Evolutionary conservation across 2,329 filamentous ascomycete genomes (phyloP).

Genomic region (Raffaelea deltoideospora): DNA sequence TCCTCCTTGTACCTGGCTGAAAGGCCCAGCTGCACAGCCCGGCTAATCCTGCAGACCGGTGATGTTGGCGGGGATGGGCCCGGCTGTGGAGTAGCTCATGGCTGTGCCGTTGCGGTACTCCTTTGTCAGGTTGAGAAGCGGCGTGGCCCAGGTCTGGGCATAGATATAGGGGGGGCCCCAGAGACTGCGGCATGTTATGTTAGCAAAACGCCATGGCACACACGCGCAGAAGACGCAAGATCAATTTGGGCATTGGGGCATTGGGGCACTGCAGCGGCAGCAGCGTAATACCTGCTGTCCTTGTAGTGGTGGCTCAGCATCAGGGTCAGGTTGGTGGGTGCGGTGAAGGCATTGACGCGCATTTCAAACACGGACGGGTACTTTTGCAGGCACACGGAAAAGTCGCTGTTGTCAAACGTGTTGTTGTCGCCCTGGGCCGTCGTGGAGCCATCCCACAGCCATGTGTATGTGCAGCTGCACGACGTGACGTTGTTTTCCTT

Average conservation of each 20-base stretch:
- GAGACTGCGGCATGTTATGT: not conserved
- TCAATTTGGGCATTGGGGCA: not conserved
- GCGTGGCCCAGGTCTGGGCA: slow-evolving; percentile 6
- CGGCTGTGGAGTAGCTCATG: slow-evolving; percentile 1
- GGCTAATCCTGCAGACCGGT: slow-evolving; percentile 3
- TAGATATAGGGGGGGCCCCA: slow-evolving; percentile 6
- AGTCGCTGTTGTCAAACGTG: slow-evolving; percentile 3
- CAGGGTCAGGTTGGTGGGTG: slow-evolving; percentile 12
- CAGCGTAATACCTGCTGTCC: slow-evolving; percentile 14
- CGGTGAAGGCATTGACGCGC: slow-evolving; percentile 10
- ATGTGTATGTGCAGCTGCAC: slow-evolving; percentile 11
- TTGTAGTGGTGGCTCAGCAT: slow-evolving; percentile 13
- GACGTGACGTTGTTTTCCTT: slow-evolving; percentile 12
- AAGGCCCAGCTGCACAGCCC: not conserved
- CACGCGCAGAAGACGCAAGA: too few relatives aligned
- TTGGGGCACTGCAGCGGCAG: slow-evolving; percentile 3
- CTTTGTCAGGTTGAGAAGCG: slow-evolving; percentile 1
- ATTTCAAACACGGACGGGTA: slow-evolving; percentile 10
- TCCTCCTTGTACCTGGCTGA: not conserved
- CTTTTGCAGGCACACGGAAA: slow-evolving; percentile 3
- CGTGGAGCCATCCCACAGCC: slow-evolving; percentile 13
- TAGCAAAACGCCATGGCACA: not conserved
- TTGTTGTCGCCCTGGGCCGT: slow-evolving; percentile 5
- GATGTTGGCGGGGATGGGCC: slow-evolving; percentile 6
- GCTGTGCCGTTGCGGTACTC: not conserved